Percentiles rank a stretch among this genome's conserved stretches.
Conservation (phyloP, 495 filamentous ascomycete species). For the Bombardia bombarda region DNA sequence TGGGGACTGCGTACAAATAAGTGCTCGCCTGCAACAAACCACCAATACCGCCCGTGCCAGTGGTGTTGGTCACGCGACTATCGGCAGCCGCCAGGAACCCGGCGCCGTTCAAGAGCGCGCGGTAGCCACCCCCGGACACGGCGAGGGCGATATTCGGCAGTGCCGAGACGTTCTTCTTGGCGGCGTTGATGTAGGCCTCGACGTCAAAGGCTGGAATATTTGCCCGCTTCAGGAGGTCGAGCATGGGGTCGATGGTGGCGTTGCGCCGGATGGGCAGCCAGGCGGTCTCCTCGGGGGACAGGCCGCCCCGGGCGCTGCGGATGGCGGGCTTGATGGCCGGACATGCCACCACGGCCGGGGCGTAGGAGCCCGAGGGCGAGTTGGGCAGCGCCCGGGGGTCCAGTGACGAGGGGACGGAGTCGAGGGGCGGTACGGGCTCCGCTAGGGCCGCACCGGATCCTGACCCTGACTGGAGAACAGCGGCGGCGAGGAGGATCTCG, state of each 20-base stretch:
- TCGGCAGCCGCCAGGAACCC: conserved; percentile 84
- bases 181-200: conserved; percentile 52
- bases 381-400: conserved; percentile 42
- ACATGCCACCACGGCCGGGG: conserved; percentile 44
- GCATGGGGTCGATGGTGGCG: conserved; percentile 59
- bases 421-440: too few species aligned
- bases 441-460: too few species aligned
- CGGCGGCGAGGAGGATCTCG: too few species aligned
- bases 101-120: conserved; percentile 83
- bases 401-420: not conserved
- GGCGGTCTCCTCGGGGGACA: conserved; percentile 60
- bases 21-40: conserved; percentile 79
- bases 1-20: conserved; percentile 53
- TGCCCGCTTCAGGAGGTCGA: conserved; percentile 61
- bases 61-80: conserved; percentile 59
- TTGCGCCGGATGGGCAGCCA: conserved; percentile 53
- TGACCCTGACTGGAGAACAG: too few species aligned
- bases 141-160: conserved; percentile 61
- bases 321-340: conserved; percentile 40
- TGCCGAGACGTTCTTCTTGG: conserved; percentile 50
- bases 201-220: conserved; percentile 74
- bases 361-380: conserved; percentile 47
- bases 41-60: conserved; percentile 62
- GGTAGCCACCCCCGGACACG: conserved; percentile 65
- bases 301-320: conserved; percentile 36